Base-by-base conservation (phyloP, 2,329 filamentous ascomycete species). In the Dryadomyces quercivorus region DNA sequence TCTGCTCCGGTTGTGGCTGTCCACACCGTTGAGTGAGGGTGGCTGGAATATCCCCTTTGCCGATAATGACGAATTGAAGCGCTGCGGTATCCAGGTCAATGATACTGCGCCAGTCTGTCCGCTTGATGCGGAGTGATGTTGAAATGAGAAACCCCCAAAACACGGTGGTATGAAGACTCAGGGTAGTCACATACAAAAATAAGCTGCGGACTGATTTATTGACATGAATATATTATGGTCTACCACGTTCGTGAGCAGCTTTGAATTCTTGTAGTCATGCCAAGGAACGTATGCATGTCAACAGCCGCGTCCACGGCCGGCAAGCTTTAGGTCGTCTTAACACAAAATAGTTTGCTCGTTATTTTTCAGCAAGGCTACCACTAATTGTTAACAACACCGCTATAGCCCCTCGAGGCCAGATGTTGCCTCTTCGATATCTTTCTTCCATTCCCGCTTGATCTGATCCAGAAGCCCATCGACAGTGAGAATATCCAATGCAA, bases 21-120 rank as follows among this genome's bases (percentile, higher is more conserved):
- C 86, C 12, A 89, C 86, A 2, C 88, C 89, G 0, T 85, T 92
- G 70, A 75, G 69, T 21, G 89, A 95, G 68, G 90, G 88, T 2
- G 90, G 90, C 0, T 95, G 89, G 89, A 82, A 78, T 52, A 68
- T 95, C 67, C 89, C 89, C 1, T 92, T 91, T 70, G 83, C 81
- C 62, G 90, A 95, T 68, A 85, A 80, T 55, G 73, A 79, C 55
- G 85, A 93, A 75, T 88, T 87, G 78, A 95, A 94, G 79, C 77
- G 90, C 18, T 88, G 88, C 8, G 90, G 89, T 0, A 88, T 95
- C 60, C 90, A 95, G 71, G 89, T 95, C 2, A 80, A 95, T 67
- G 81, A 94, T 66, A 86, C 77, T 26, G 73, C 85, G 9, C 89
- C 89, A 1, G 80, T 83, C 51, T 86, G 85, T 45, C 84, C 85